These are phyloP conservation scores for Beta corolliflora DNA, from an alignment of 179 eudicot genomes.

Conservation along the genomic window DNA sequence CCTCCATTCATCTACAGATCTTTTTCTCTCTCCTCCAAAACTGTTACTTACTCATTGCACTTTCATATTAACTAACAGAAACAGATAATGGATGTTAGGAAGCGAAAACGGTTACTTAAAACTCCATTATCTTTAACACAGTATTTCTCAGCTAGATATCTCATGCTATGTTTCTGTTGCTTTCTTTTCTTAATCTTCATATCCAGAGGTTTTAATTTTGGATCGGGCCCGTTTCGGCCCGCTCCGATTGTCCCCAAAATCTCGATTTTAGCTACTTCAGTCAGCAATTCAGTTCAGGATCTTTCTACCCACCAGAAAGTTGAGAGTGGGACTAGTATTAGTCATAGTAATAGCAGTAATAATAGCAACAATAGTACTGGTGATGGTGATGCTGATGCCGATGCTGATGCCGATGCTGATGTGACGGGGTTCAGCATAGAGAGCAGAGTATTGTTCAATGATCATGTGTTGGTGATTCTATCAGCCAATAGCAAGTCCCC, in stretches of 20 bases:
- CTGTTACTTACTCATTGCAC: no score
- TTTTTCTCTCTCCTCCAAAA: neutral
- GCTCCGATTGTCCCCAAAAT: constrained; percentile 29
- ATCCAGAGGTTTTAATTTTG: constrained; percentile 24
- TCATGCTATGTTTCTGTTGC: constrained; percentile 25
- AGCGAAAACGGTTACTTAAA: constrained; percentile 38
- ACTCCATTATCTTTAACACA: constrained; percentile 20
- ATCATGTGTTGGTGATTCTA: constrained; percentile 63
- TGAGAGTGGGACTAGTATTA: constrained; percentile 7
- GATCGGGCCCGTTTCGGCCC: constrained; percentile 36
- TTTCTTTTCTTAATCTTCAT: constrained; percentile 28
- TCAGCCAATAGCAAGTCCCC: constrained; percentile 19
- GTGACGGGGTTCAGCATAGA: constrained; percentile 39
- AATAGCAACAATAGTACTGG: neutral
- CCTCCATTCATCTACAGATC: constrained; percentile 6
- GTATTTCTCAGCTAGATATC: constrained; percentile 21
- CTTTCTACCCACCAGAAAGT: constrained; percentile 16
- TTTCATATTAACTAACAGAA: neutral
- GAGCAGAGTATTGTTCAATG: constrained; percentile 67
- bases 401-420: no score
- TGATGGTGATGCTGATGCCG: no score
- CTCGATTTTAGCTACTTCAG: constrained; percentile 21
- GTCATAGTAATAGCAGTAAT: neutral
- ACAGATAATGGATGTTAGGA: constrained; percentile 41
- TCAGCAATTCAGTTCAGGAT: constrained; percentile 36